phyloP scores from a whole-genome alignment of 345 rosid genomes.

The Linum tenue region DNA sequence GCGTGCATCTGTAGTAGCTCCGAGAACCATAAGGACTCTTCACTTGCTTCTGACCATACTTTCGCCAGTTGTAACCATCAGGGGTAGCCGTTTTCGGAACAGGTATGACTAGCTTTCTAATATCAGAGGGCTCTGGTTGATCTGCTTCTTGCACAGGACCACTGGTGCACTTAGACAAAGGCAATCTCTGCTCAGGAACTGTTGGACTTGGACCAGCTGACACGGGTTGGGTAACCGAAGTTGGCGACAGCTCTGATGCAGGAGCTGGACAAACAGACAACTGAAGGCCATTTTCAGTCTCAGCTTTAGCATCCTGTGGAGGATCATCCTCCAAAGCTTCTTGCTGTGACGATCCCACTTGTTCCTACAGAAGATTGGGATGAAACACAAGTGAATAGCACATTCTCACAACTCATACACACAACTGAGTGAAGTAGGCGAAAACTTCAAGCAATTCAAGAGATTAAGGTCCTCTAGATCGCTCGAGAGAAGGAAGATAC shows the following conservation, averaged over 20 bases:
- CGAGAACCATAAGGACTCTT: conserved; percentile 85
- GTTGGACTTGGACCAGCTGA: conserved; percentile 40
- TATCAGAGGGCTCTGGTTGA: conserved; percentile 20
- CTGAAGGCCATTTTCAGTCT: conserved; percentile 28
- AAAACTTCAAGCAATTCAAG: neutral
- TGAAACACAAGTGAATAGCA: neutral
- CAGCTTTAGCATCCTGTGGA: conserved; percentile 26
- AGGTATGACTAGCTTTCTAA: conserved; percentile 23
- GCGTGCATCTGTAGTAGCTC: conserved; percentile 89
- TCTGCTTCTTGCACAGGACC: conserved; percentile 20
- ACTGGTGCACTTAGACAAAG: conserved; percentile 25
- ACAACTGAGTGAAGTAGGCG: conserved; percentile 2
- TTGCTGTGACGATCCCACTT: conserved; percentile 18
- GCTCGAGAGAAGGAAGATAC: neutral
- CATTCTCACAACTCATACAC: neutral
- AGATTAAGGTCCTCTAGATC: neutral
- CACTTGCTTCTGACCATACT: conserved; percentile 98
- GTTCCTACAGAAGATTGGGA: conserved; percentile 20
- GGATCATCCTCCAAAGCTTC: conserved; percentile 21
- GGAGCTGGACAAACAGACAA: conserved; percentile 26
- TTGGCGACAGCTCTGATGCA: conserved; percentile 35
- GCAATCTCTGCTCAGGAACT: conserved; percentile 27
- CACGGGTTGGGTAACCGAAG: conserved; percentile 44
- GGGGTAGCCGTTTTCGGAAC: conserved; percentile 38
- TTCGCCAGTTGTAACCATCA: conserved; percentile 94